Evolutionary conservation across 495 filamentous ascomycete species (phyloP).

Genomic region (Talaromyces thailandensis): DNA sequence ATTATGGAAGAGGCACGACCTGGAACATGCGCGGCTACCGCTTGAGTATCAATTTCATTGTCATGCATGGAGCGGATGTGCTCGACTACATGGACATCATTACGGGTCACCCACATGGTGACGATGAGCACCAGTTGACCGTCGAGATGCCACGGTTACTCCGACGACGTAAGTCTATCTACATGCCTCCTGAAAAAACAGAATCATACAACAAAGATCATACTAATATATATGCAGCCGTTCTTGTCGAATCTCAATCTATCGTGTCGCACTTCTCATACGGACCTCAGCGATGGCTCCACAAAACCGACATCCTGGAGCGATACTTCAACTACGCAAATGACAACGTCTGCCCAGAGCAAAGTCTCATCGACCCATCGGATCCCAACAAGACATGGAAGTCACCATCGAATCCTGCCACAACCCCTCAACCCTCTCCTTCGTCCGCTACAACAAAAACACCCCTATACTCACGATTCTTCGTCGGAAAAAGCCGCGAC

Average conservation of each 20-base stretch:
- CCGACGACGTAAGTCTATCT: neutral
- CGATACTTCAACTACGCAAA: constrained; percentile 9
- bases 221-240: neutral
- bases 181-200: neutral
- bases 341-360: constrained; percentile 4
- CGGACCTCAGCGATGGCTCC: constrained; percentile 1
- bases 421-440: neutral
- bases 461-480: neutral
- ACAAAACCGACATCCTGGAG: constrained; percentile 7
- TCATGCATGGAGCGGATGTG: constrained; percentile 35
- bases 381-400: constrained; percentile 1
- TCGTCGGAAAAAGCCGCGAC: neutral
- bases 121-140: constrained; percentile 7
- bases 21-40: constrained; percentile 13
- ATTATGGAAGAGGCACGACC: constrained; percentile 17
- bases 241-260: constrained; percentile 6
- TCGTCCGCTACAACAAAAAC: neutral
- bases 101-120: constrained; percentile 5
- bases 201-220: too few species aligned
- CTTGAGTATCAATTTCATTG: constrained; percentile 39
- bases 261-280: constrained; percentile 7
- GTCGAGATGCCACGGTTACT: constrained; percentile 5
- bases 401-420: neutral
- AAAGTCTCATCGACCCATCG: constrained; percentile 1
- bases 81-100: constrained; percentile 12